Evolutionary conservation across 2,329 filamentous ascomycete species (phyloP).

Genomic region (Colletotrichum zoysiae): DNA sequence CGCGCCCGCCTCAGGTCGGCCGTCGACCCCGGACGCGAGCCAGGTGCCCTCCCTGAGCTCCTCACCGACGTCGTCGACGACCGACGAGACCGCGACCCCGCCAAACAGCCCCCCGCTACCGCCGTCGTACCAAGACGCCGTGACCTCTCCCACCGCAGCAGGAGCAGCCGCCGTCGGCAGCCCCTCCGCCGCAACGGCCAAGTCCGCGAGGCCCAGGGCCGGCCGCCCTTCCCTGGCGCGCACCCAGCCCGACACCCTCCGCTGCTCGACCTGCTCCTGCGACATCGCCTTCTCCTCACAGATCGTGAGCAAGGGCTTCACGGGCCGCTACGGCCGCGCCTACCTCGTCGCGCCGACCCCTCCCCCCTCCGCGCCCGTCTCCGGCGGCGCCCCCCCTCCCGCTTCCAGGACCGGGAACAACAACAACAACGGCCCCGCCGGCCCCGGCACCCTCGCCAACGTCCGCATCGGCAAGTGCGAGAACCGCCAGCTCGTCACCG

Average conservation of each 20-base stretch:
- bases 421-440: conserved; percentile 42
- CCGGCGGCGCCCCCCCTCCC: conserved; percentile 65
- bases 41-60: conserved; percentile 51
- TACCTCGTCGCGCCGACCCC: conserved; percentile 66
- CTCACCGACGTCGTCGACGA: conserved; percentile 53
- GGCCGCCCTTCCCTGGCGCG: conserved; percentile 51
- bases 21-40: conserved; percentile 44
- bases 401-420: conserved; percentile 55
- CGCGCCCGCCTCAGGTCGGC: conserved; percentile 44
- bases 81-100: conserved; percentile 45
- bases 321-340: conserved; percentile 73
- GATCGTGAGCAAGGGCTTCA: conserved; percentile 75
- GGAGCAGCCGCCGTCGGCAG: not conserved
- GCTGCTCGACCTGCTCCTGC: conserved; percentile 69
- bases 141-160: not conserved
- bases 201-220: conserved; percentile 2
- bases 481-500: conserved; percentile 70
- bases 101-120: conserved; percentile 44
- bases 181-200: not conserved
- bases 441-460: conserved; percentile 60
- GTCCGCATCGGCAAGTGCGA: conserved; percentile 67
- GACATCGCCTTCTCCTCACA: conserved; percentile 73
- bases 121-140: conserved; percentile 44
- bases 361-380: conserved; percentile 40
- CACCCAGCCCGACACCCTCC: conserved; percentile 66